Evolutionary conservation across 2,329 filamentous ascomycete species (phyloP).

Genomic region (Geosmithia flava): DNA sequence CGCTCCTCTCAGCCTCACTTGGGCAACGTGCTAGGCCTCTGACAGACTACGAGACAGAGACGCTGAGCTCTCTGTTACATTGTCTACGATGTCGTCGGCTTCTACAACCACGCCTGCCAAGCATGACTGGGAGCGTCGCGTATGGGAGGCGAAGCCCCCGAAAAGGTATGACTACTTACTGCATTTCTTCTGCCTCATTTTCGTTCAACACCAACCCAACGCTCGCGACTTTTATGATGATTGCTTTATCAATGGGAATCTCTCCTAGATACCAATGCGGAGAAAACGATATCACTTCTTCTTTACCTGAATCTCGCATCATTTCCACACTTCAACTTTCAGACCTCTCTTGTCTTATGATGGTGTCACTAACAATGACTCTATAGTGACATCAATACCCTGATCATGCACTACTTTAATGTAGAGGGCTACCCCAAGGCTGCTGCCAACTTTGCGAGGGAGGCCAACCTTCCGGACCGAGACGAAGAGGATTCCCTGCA

Average conservation of each 20-base stretch:
- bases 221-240: slow-evolving; percentile 54
- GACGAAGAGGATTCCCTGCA: slow-evolving; percentile 63
- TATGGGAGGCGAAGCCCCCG: slow-evolving; percentile 72
- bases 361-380: not conserved
- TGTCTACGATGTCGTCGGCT: slow-evolving; percentile 49
- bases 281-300: slow-evolving; percentile 53
- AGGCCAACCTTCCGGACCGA: slow-evolving; percentile 74
- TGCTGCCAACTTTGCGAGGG: slow-evolving; percentile 83
- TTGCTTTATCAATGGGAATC: slow-evolving; percentile 98
- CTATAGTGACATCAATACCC: slow-evolving; percentile 77
- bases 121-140: slow-evolving; percentile 67
- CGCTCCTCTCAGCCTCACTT: not conserved
- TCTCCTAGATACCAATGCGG: slow-evolving; percentile 95
- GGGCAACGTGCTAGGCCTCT: not conserved
- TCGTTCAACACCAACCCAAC: not conserved
- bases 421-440: slow-evolving; percentile 91
- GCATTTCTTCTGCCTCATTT: not conserved
- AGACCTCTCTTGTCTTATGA: not conserved
- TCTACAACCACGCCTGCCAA: slow-evolving; percentile 60
- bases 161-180: slow-evolving; percentile 60
- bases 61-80: slow-evolving; percentile 16
- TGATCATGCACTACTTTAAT: slow-evolving; percentile 95
- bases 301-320: slow-evolving; percentile 46
- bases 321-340: not conserved
- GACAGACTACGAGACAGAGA: not conserved